Percentiles rank a stretch among this genome's conserved stretches.
Evolutionary conservation across 345 rosid genomes (phyloP).

Genomic region (Erucastrum elatum): DNA sequence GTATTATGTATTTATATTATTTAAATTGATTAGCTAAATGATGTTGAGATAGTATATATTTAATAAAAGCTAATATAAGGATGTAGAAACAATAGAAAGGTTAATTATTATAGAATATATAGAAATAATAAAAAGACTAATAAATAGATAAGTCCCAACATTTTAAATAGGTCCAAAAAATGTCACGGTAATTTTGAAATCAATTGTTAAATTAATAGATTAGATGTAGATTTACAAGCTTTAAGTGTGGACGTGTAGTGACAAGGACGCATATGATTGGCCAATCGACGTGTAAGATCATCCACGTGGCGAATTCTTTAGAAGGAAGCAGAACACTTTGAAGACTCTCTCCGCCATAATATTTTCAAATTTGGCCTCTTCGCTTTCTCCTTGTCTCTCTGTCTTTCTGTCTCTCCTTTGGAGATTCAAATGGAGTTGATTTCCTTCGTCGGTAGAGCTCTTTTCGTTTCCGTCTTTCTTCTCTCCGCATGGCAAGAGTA

Average conservation of each 20-base stretch:
- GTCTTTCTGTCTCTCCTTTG: background rate
- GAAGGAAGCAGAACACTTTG: background rate
- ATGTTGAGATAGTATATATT: too few relatives aligned
- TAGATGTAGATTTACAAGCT: background rate
- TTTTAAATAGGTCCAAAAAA: too few relatives aligned
- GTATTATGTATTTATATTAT: too few relatives aligned
- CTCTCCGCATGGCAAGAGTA: conserved; percentile 82
- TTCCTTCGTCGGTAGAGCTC: conserved; percentile 64
- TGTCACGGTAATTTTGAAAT: too few relatives aligned
- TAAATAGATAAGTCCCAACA: too few relatives aligned
- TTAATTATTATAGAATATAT: too few relatives aligned
- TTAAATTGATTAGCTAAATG: too few relatives aligned
- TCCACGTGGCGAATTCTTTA: background rate
- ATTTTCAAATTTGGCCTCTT: conserved; percentile 16
- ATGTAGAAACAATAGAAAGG: too few relatives aligned
- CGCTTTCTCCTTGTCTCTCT: background rate
- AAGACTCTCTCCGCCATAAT: background rate
- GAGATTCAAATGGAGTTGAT: conserved; percentile 39
- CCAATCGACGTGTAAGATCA: conserved; percentile 30
- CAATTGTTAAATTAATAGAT: too few relatives aligned
- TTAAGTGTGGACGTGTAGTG: background rate
- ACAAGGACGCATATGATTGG: conserved; percentile 36
- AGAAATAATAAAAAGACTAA: too few relatives aligned
- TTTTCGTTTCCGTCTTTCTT: conserved; percentile 68
- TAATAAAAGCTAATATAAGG: too few relatives aligned